Evolutionary conservation across 805 yeast species (phyloP), one percentile per base, ranked within the genome.

Genomic region (Suhomyces sp.): DNA sequence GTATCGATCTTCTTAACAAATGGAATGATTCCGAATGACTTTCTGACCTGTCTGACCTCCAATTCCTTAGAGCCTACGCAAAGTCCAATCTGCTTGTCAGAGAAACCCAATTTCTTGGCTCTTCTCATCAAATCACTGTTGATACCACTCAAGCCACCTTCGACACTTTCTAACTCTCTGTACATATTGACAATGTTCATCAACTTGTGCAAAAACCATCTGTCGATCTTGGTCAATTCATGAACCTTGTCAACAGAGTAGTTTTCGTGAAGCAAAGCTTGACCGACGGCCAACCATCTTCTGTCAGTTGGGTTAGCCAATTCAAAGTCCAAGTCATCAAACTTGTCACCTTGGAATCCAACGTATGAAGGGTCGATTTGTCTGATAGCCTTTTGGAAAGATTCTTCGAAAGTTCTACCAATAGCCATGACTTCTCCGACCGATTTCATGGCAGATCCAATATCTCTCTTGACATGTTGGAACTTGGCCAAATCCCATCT

Each of bases 341-440:
- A 82, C 55, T 80, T 76, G 60, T 82, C 90, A 63, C 97, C 97
- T 76, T 91, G 97, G 83, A 91, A 89, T 41, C 97, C 97, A 64
- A 90, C 70, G 58, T 82, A 84, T 2, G 96, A 85, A 42, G 97
- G 97, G 67, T 91, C 97, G 57, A 91, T 90, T 73, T 92, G 96
- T 76, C 99, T 86, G 60, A 93, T 85, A 44, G 98, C 98, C 80
- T 93, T 93, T 78, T 94, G 97, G 81, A 93, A 87, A 35, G 97
- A 88, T 77, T 93, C 99, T 78, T 93, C 99, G 69, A 93, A 93
- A 59, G 86, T 93, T 76, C 99, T 87, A 67, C 99, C 99, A 67
- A 93, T 94, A 46, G 97, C 96, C 99, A 93, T 93, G 54, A 93
- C 99, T 75, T 93, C 99, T 72, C 99, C 99, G 52, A 93, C 99